phyloP scores from a whole-genome alignment of 768 basidiomycete species.

The Psilocybe cyanescens region DNA sequence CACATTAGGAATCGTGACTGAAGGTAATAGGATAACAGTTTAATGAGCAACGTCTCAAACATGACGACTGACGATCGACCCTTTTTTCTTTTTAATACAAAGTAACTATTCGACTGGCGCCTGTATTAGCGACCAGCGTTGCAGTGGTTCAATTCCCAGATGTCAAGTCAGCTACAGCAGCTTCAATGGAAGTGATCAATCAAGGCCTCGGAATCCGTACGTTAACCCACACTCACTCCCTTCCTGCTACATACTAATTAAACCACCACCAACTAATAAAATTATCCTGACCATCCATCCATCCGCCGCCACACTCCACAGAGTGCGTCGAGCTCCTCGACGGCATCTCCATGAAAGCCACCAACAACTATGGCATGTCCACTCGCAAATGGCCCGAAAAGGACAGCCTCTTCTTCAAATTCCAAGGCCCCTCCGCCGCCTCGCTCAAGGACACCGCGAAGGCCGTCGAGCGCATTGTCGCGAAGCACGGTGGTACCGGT shows the following conservation, averaged over 20 bases:
- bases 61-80: too few species aligned
- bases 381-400: slow-evolving; percentile 58
- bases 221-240: slow-evolving; percentile 26
- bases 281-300: too few species aligned
- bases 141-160: slow-evolving; percentile 83
- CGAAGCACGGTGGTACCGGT: slow-evolving; percentile 68
- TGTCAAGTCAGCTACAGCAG: slow-evolving; percentile 73
- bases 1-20: slow-evolving; percentile 88
- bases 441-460: slow-evolving; percentile 66
- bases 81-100: too few species aligned
- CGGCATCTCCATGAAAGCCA: slow-evolving; percentile 64
- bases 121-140: slow-evolving; percentile 79
- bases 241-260: background rate
- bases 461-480: slow-evolving; percentile 59
- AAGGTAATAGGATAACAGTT: slow-evolving; percentile 46
- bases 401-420: slow-evolving; percentile 86
- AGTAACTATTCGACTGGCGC: slow-evolving; percentile 85
- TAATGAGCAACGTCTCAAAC: background rate
- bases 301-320: slow-evolving; percentile 20
- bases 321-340: slow-evolving; percentile 90
- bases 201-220: slow-evolving; percentile 77
- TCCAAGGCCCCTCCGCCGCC: slow-evolving; percentile 69
- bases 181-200: slow-evolving; percentile 74
- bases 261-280: too few species aligned
- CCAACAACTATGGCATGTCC: slow-evolving; percentile 59